These are phyloP conservation scores for Prunella vulgaris DNA, from an alignment of 257 asterid species.

Conservation along the genomic window DNA sequence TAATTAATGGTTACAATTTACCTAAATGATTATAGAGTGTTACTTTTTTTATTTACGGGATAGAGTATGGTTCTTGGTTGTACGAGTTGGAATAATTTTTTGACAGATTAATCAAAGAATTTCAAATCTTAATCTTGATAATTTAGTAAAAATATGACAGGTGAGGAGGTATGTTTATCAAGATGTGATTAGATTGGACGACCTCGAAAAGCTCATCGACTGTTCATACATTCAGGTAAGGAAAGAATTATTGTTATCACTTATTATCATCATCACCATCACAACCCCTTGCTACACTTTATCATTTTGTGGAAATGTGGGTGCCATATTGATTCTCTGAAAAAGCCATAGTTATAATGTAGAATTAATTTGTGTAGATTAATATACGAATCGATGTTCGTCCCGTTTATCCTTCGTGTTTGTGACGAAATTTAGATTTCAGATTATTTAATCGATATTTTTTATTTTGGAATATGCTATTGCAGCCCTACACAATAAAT, in stretches of 20 bases:
- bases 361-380: not conserved
- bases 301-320: conserved; percentile 15
- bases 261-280: not conserved
- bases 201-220: conserved; percentile 78
- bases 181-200: conserved; percentile 75
- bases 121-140: not conserved
- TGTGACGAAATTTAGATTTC: not conserved
- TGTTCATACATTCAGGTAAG: conserved; percentile 72
- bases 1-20: no score
- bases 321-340: conserved; percentile 12
- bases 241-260: not conserved
- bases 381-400: no score
- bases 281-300: no score
- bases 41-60: no score
- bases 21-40: no score
- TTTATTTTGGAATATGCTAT: no score
- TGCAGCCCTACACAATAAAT: conserved; percentile 89
- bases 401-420: no score
- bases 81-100: no score
- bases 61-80: no score
- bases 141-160: conserved; percentile 28
- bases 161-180: conserved; percentile 88
- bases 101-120: no score
- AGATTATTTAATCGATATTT: not conserved
- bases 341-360: conserved; percentile 1